Conservation (phyloP, 2,329 filamentous ascomycete species). For the Paecilomyces variotii region DNA sequence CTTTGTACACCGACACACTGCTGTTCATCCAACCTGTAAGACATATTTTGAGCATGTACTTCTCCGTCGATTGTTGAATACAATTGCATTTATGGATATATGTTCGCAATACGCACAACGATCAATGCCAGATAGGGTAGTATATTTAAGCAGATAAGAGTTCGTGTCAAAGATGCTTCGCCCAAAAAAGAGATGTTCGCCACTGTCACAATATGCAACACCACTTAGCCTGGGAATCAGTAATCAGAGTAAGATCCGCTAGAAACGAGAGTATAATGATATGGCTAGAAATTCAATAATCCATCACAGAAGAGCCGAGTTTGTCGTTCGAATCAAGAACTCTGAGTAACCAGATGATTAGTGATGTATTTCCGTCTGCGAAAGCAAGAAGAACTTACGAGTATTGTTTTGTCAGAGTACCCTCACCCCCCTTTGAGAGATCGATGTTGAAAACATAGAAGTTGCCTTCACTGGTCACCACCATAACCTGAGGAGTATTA, state of each 20-base stretch:
- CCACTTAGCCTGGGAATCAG: not conserved
- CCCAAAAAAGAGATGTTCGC: not conserved
- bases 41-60: not conserved
- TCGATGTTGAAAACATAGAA: slow-evolving; percentile 96
- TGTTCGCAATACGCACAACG: not conserved
- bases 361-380: not conserved
- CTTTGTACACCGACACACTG: too few relatives aligned
- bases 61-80: not conserved
- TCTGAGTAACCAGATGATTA: slow-evolving; percentile 17
- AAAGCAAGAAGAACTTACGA: slow-evolving; percentile 57
- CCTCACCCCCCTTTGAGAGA: slow-evolving; percentile 88
- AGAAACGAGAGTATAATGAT: not conserved
- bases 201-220: not conserved
- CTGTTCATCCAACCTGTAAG: not conserved
- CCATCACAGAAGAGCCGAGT: slow-evolving; percentile 26
- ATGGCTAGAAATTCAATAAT: slow-evolving; percentile 20
- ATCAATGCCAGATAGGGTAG: not conserved
- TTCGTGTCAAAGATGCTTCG: not conserved
- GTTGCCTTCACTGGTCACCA: slow-evolving; percentile 89
- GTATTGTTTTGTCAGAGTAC: slow-evolving; percentile 81
- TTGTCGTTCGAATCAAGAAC: slow-evolving; percentile 39
- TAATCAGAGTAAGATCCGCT: not conserved
- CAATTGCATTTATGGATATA: not conserved
- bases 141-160: not conserved
- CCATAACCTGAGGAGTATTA: slow-evolving; percentile 92